Evolutionary conservation across 1,284 basidiomycete species (phyloP).

Genomic region (Phenoliferia sp.): DNA sequence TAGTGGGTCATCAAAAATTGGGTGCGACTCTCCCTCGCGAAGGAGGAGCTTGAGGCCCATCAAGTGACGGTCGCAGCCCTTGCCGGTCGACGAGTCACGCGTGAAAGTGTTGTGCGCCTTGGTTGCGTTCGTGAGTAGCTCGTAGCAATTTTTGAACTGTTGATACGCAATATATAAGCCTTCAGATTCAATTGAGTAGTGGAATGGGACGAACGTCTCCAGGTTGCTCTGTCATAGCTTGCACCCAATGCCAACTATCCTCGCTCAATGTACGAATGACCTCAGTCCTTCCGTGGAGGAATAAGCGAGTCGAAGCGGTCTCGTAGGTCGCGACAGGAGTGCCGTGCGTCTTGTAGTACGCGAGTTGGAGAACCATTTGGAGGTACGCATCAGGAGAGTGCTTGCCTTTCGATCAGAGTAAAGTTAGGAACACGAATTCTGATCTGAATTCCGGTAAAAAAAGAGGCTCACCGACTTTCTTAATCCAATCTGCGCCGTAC

Average conservation of each 20-base stretch:
- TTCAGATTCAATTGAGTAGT: conserved; percentile 26
- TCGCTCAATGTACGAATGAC: conserved; percentile 75
- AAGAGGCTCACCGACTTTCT: conserved; percentile 58
- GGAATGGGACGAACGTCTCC: conserved; percentile 46
- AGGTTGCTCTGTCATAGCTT: conserved; percentile 59
- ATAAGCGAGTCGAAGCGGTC: conserved; percentile 86
- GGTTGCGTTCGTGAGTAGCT: conserved; percentile 63
- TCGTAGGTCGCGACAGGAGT: conserved; percentile 88
- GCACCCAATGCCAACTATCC: conserved; percentile 74
- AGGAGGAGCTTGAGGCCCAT: conserved; percentile 75
- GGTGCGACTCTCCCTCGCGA: conserved; percentile 44
- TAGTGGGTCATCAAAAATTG: conserved; percentile 70
- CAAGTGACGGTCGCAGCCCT: conserved; percentile 86
- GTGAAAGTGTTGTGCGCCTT: conserved; percentile 70
- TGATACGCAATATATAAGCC: neutral
- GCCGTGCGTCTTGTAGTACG: conserved; percentile 76
- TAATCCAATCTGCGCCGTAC: conserved; percentile 90
- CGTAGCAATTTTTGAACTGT: conserved; percentile 50
- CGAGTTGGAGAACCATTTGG: conserved; percentile 89
- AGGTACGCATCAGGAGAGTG: conserved; percentile 84
- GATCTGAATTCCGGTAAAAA: neutral
- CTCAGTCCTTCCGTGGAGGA: conserved; percentile 86
- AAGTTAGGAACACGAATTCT: neutral
- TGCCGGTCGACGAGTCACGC: conserved; percentile 72
- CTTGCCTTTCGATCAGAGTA: conserved; percentile 50